Base-by-base conservation (phyloP, 768 basidiomycete genomes). In the Calvatia gigantea region DNA sequence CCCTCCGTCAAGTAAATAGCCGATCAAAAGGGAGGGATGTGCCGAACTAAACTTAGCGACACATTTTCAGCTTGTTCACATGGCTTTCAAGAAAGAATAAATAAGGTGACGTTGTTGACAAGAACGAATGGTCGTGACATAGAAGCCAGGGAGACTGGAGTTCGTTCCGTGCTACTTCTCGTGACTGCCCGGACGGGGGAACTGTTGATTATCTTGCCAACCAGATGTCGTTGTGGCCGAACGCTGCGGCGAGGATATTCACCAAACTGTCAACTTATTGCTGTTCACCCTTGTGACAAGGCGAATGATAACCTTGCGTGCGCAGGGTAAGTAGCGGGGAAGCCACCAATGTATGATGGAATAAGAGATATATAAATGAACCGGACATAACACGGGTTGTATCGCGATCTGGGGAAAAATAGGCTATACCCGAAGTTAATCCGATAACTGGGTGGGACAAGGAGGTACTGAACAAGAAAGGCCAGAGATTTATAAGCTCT, bases 21-120 rank as follows among this genome's bases (percentile, higher is more conserved):
- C n/a, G n/a, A n/a, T n/a, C n/a, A n/a, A n/a, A n/a, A n/a, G n/a
- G n/a, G n/a, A n/a, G n/a, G n/a, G n/a, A n/a, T n/a, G 75, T 75
- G 86, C 83, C 77, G 81, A 87, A 88, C 87, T 86, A 86, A 85
- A 72, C 76, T 73, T 73, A 78, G 82, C 68, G 71, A 86, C 80
- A 85, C 58, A 37, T 42, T 32, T 23, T 32, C 46, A 19, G 17
- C 32, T 1, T 51, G 32, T 37, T 45, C 42, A 54, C 31, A 23
- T 44, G 23, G 44, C 17, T 15, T 7, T 7, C n/a, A n/a, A n/a
- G 27, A n/a, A 47, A 19, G 39, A 28, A 14, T 15, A 15, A n/a
- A 41, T 19, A 39, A 39, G 38, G 17, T 7, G n/a, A 1, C 19
- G 25, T 33, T 27, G 21, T 49, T 35, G 51, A 60, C 55, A 27